Conservation (phyloP, 139 green algal genomes). For the Ostreobium quekettii region DNA sequence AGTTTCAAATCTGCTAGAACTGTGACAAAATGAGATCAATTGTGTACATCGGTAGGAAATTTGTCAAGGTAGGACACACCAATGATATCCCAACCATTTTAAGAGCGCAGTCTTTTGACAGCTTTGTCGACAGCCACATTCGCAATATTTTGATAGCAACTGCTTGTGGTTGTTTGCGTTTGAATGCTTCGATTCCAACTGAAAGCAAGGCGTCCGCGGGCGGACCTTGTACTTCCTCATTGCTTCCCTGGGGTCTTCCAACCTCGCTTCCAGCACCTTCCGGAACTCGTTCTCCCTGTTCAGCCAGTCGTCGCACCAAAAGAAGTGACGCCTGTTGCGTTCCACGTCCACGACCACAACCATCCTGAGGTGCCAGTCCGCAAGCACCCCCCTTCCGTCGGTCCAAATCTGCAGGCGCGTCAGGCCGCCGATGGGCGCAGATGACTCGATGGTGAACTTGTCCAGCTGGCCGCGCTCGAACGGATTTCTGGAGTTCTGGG, state of each 20-base stretch:
- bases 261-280: background rate
- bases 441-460: background rate
- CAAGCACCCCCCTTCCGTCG: constrained; percentile 16
- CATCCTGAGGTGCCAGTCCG: constrained; percentile 21
- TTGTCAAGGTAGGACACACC: too few species aligned
- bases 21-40: too few species aligned
- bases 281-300: background rate
- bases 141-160: too few species aligned
- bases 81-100: too few species aligned
- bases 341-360: constrained; percentile 22
- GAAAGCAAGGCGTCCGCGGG: constrained; percentile 1
- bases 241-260: background rate
- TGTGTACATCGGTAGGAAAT: too few species aligned
- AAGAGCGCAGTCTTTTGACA: too few species aligned
- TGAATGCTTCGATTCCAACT: constrained; percentile 30
- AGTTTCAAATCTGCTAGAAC: too few species aligned
- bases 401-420: background rate
- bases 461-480: constrained; percentile 7
- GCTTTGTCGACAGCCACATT: too few species aligned
- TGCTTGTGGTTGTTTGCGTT: too few species aligned
- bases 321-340: background rate
- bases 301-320: constrained; percentile 11
- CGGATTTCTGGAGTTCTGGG: background rate
- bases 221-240: background rate
- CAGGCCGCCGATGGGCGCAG: background rate